These are phyloP conservation scores for Clonostachys rhizophaga DNA, from an alignment of 2,329 filamentous ascomycete species.

Conservation along the genomic window DNA sequence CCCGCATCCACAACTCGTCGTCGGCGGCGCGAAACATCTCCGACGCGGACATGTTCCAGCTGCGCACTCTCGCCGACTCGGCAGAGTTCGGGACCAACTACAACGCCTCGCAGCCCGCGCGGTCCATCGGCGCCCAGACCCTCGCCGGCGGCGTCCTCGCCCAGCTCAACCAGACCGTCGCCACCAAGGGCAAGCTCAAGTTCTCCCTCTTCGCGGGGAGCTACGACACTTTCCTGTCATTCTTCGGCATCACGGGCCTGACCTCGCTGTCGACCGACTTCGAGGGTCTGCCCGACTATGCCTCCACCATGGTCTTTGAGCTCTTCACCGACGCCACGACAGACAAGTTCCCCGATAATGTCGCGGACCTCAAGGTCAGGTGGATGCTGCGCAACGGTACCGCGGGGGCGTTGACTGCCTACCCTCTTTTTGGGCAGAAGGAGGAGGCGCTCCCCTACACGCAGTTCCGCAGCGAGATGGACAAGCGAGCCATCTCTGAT, in stretches of 20 bases:
- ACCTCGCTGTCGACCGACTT: constrained; percentile 17
- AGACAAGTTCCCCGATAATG: constrained; percentile 14
- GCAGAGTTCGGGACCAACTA: constrained; percentile 22
- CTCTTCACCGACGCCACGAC: constrained; percentile 16
- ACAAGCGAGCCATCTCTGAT: constrained; percentile 16
- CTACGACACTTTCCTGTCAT: constrained; percentile 28
- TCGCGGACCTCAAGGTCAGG: constrained; percentile 19
- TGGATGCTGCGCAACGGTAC: constrained; percentile 28
- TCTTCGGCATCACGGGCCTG: constrained; percentile 21
- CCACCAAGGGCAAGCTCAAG: constrained; percentile 19
- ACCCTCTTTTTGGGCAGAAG: constrained; percentile 19
- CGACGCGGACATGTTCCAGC: constrained; percentile 21
- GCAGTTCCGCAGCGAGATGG: constrained; percentile 18
- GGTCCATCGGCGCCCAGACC: constrained; percentile 21
- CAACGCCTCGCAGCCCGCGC: constrained; percentile 17
- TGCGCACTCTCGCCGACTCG: constrained; percentile 23
- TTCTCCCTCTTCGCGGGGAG: constrained; percentile 24
- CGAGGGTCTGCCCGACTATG: constrained; percentile 24
- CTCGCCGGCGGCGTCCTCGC: constrained; percentile 19
- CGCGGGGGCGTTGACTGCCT: constrained; percentile 14
- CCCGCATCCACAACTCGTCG: constrained; percentile 22
- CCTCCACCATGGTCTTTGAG: constrained; percentile 27
- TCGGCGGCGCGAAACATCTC: constrained; percentile 20
- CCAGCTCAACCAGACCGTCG: constrained; percentile 22
- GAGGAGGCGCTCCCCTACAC: constrained; percentile 19